Conservation (phyloP, 345 rosid genomes). For the Arabis hirsuta region DNA sequence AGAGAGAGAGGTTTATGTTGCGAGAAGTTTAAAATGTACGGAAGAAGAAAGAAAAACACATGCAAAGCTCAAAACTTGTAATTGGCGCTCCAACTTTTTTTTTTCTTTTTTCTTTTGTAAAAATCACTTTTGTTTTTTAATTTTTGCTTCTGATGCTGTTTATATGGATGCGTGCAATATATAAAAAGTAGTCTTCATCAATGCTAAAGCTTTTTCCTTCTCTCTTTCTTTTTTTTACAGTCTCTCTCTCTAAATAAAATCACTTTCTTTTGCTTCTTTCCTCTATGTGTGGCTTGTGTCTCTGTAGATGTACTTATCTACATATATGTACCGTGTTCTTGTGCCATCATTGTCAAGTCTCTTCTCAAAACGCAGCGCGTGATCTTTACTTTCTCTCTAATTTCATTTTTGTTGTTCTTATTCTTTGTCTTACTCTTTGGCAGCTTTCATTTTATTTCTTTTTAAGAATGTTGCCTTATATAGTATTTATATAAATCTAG, state of each 20-base stretch:
- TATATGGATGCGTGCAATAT: constrained; percentile 75
- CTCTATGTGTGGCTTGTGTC: constrained; percentile 48
- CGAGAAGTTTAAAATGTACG: constrained; percentile 35
- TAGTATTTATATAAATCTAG: constrained; percentile 10
- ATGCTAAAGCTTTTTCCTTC: not conserved
- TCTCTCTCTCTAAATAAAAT: constrained; percentile 3
- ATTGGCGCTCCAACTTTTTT: constrained; percentile 40
- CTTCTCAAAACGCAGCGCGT: constrained; percentile 38
- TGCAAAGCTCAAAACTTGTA: constrained; percentile 48
- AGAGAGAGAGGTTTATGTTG: constrained; percentile 13
- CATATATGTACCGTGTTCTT: constrained; percentile 42
- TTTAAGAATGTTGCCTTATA: constrained; percentile 23
- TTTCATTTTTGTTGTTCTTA: not conserved
- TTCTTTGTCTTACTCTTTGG: constrained; percentile 28
- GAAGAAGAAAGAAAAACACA: constrained; percentile 40
- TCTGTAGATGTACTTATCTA: constrained; percentile 45
- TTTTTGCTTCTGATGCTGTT: constrained; percentile 26
- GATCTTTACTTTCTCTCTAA: constrained; percentile 25
- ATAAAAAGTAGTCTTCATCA: constrained; percentile 52
- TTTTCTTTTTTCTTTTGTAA: not conserved
- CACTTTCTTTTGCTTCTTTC: not conserved
- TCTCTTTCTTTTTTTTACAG: constrained; percentile 17
- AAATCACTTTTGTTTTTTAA: constrained; percentile 17
- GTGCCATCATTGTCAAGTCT: constrained; percentile 38
- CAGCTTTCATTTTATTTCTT: constrained; percentile 10